Percentiles rank a stretch among this genome's conserved stretches.
Evolutionary conservation across 768 basidiomycete genomes (phyloP).

Genomic region (Megacollybia marginata): DNA sequence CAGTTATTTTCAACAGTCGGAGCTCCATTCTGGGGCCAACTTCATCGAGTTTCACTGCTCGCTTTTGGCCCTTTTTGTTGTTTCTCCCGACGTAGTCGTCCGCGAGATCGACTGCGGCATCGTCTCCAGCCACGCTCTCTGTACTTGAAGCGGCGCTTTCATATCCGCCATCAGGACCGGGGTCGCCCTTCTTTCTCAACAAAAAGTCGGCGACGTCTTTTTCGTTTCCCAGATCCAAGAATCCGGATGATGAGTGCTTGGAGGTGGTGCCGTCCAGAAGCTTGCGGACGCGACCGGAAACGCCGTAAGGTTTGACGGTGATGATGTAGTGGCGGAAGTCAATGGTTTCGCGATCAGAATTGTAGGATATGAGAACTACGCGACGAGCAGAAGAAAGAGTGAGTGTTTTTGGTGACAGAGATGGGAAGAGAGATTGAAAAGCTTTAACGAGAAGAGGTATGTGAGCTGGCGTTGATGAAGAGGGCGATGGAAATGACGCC

Average conservation of each 20-base stretch:
- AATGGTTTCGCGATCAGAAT: conserved; percentile 75
- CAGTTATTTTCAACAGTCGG: conserved; percentile 85
- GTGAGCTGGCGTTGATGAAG: conserved; percentile 72
- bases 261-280: conserved; percentile 60
- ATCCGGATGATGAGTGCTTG: conserved; percentile 26
- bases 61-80: conserved; percentile 85
- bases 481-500: conserved; percentile 75
- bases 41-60: conserved; percentile 89
- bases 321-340: conserved; percentile 95
- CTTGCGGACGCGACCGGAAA: conserved; percentile 85
- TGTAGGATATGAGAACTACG: conserved; percentile 90
- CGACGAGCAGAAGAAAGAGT: conserved; percentile 86
- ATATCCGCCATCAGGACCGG: conserved; percentile 62
- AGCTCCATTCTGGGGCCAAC: conserved; percentile 95
- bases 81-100: conserved; percentile 94
- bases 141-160: conserved; percentile 78
- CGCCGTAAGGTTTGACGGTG: conserved; percentile 89
- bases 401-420: conserved; percentile 76
- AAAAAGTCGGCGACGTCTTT: conserved; percentile 95
- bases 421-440: conserved; percentile 94
- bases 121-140: conserved; percentile 79
- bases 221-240: conserved; percentile 82
- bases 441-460: conserved; percentile 89
- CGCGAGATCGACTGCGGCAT: conserved; percentile 76
- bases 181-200: conserved; percentile 59